These are phyloP conservation scores for Triticum turgidum DNA, from an alignment of 176 grass and related monocot species.

Conservation along the genomic window DNA sequence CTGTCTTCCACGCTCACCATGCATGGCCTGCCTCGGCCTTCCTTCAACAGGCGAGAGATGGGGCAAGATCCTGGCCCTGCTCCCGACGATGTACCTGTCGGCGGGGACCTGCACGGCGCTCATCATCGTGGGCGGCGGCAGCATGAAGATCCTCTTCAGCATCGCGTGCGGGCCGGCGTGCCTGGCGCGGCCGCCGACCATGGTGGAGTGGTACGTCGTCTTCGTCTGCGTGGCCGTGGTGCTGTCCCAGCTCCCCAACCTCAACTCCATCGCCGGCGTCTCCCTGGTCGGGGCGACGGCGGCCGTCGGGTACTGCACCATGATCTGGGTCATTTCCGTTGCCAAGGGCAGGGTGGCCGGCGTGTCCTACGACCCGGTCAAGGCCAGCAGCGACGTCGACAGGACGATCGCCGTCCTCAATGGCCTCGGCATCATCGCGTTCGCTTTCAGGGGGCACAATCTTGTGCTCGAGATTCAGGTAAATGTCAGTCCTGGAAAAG, in stretches of 20 bases:
- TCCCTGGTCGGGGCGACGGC: conserved; percentile 70
- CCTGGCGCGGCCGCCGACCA: conserved; percentile 50
- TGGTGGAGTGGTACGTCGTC: conserved; percentile 93
- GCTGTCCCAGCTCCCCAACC: conserved; percentile 89
- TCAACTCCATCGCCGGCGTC: conserved; percentile 92
- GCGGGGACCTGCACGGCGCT: conserved; percentile 87
- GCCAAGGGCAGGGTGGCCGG: conserved; percentile 56
- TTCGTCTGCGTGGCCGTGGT: conserved; percentile 72
- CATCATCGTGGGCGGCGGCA: conserved; percentile 75
- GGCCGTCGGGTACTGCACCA: conserved; percentile 76
- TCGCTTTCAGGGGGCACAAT: conserved; percentile 95
- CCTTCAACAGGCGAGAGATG: conserved; percentile 46
- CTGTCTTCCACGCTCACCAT: neutral
- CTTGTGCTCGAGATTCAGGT: conserved; percentile 93
- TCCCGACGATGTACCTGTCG: conserved; percentile 86
- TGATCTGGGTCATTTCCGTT: conserved; percentile 86
- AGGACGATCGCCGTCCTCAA: conserved; percentile 50
- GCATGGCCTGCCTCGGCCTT: neutral
- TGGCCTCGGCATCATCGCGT: conserved; percentile 89
- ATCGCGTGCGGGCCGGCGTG: conserved; percentile 59
- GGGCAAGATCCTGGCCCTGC: conserved; percentile 59
- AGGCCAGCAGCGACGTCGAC: conserved; percentile 41
- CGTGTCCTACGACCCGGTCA: conserved; percentile 63
- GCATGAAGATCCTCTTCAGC: conserved; percentile 76
- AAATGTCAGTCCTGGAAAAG: neutral